Conservation (phyloP, 768 basidiomycete genomes). For the Boletus sensibilis region DNA sequence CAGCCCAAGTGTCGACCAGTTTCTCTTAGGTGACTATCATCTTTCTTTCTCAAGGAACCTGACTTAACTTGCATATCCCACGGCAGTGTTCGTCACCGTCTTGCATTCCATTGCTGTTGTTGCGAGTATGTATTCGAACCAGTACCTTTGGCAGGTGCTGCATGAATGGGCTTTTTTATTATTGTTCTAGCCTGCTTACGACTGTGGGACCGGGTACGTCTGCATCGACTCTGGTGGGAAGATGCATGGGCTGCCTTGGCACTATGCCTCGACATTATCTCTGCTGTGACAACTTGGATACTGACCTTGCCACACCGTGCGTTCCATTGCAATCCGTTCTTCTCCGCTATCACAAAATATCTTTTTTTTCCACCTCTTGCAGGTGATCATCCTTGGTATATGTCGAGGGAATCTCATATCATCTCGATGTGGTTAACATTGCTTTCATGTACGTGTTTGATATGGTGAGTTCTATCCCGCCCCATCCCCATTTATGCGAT, state of each 20-base stretch:
- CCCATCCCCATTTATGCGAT: not conserved
- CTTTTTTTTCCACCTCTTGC: not conserved
- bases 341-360: not conserved
- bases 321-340: not conserved
- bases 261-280: not conserved
- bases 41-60: not conserved
- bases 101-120: slow-evolving; percentile 5
- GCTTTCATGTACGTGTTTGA: slow-evolving; percentile 2
- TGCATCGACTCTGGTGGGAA: slow-evolving; percentile 15
- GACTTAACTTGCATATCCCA: not conserved
- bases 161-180: not conserved
- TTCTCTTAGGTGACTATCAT: slow-evolving; percentile 2
- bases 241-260: slow-evolving; percentile 11
- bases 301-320: slow-evolving; percentile 1
- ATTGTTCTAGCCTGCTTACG: slow-evolving; percentile 1
- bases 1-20: not conserved
- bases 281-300: slow-evolving; percentile 11
- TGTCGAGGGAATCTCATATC: not conserved
- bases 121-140: slow-evolving; percentile 4
- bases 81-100: slow-evolving; percentile 9
- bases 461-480: slow-evolving; percentile 8
- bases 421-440: slow-evolving; percentile 3
- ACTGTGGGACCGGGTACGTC: slow-evolving; percentile 7
- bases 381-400: slow-evolving; percentile 4
- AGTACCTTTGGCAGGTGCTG: not conserved